phyloP scores from a whole-genome alignment of 2,329 filamentous ascomycete genomes.

The Akanthomyces uredinophilus region DNA sequence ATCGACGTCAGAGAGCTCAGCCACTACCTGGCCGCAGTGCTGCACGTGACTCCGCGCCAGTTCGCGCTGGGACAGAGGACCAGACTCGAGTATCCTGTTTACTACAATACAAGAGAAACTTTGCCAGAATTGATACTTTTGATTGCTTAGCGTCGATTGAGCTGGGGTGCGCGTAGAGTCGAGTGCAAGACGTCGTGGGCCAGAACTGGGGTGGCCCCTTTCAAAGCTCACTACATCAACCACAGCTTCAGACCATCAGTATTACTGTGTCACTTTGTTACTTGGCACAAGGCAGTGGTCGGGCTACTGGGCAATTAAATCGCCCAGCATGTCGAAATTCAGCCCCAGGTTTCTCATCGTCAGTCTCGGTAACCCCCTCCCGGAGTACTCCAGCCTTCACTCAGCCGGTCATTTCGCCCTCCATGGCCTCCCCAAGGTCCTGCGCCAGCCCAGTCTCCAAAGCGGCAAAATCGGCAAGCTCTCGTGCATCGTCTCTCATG shows the following conservation, averaged over 20 bases:
- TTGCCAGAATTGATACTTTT: too few relatives aligned
- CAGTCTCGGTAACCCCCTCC: constrained; percentile 78
- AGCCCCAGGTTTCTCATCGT: constrained; percentile 65
- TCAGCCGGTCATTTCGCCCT: constrained; percentile 81
- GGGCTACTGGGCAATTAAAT: background rate
- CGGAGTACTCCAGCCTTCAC: constrained; percentile 75
- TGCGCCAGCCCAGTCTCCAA: constrained; percentile 44
- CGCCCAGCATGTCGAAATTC: constrained; percentile 25
- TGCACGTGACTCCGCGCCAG: constrained; percentile 17
- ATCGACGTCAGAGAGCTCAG: constrained; percentile 14
- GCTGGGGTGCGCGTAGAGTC: background rate
- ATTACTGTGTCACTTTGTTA: background rate
- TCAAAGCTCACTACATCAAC: background rate
- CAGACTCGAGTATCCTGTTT: background rate
- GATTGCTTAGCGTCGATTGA: background rate
- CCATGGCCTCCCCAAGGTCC: constrained; percentile 46
- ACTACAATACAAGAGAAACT: background rate
- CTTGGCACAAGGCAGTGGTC: background rate
- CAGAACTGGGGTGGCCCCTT: background rate
- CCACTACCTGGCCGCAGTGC: background rate
- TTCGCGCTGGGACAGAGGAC: background rate
- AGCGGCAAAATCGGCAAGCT: constrained; percentile 46
- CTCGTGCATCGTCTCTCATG: constrained; percentile 43
- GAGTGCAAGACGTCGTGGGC: background rate
- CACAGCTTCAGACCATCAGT: background rate